Percentiles rank a stretch among this genome's conserved stretches.
phyloP scores from a whole-genome alignment of 2,329 filamentous ascomycete genomes.

The Plectosphaerella plurivora region DNA sequence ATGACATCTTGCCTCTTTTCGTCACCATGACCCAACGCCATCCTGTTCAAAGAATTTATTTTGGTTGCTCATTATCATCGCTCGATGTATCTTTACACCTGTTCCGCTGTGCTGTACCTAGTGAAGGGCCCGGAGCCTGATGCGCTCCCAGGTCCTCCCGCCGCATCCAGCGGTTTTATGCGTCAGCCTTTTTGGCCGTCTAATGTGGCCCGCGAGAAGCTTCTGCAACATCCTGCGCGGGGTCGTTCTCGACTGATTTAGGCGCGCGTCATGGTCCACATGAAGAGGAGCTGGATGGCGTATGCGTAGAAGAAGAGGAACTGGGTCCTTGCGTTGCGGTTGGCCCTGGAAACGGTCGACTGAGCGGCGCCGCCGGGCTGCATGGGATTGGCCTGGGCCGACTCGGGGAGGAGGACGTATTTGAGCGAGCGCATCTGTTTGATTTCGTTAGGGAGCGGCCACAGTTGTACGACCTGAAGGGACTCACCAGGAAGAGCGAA shows the following conservation, averaged over 20 bases:
- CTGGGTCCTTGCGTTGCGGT: slow-evolving; percentile 83
- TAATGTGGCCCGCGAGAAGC: no score
- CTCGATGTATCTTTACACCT: no score
- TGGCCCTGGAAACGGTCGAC: slow-evolving; percentile 68
- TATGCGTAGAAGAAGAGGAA: slow-evolving; percentile 95
- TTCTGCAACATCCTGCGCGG: no score
- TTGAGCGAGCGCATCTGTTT: slow-evolving; percentile 83
- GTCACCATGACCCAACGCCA: no score
- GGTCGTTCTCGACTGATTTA: slow-evolving; percentile 15
- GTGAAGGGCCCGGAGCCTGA: no score
- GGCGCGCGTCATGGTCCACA: slow-evolving; percentile 66
- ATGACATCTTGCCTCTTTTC: no score
- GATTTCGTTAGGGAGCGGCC: slow-evolving; percentile 9
- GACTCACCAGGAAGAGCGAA: slow-evolving; percentile 83
- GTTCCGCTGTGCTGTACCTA: no score
- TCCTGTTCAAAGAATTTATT: no score
- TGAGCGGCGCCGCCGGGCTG: slow-evolving; percentile 33
- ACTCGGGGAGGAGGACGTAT: slow-evolving; percentile 91
- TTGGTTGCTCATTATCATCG: no score
- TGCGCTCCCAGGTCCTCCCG: no score
- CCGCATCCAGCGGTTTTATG: no score
- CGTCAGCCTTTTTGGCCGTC: no score
- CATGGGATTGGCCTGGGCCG: slow-evolving; percentile 60
- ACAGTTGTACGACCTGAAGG: not conserved
- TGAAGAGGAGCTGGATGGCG: slow-evolving; percentile 87